These are phyloP conservation scores for Alopecurus myosuroides DNA, from an alignment of 176 grass and related monocot species.

Conservation along the genomic window DNA sequence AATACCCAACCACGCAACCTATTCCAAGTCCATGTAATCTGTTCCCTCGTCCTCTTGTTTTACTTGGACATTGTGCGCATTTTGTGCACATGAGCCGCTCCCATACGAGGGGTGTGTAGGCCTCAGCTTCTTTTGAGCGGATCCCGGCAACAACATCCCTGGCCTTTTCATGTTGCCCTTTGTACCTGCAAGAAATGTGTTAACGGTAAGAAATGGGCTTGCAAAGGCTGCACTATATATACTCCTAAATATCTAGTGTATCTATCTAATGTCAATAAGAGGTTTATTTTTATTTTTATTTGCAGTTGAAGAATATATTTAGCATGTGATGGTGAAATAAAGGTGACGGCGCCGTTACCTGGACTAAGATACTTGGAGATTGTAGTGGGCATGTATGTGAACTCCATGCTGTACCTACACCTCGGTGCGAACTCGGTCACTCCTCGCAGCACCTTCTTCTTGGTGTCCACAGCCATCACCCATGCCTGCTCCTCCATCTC, in stretches of 20 bases:
- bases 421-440: background rate
- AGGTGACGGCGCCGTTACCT: no score
- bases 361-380: conserved; percentile 1
- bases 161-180: background rate
- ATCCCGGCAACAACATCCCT: background rate
- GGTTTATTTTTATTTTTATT: no score
- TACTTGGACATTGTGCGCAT: background rate
- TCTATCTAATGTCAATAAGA: no score
- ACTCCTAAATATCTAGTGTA: no score
- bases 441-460: background rate
- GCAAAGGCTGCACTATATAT: no score
- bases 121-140: background rate
- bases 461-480: background rate
- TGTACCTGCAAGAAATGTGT: background rate
- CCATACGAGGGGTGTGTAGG: background rate
- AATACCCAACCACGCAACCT: background rate
- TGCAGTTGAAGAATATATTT: no score
- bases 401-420: background rate
- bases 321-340: no score
- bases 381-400: background rate
- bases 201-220: no score
- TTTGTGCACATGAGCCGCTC: background rate
- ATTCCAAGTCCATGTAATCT: background rate
- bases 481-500: background rate
- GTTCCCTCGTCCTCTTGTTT: background rate